Percentiles rank a stretch among this genome's conserved stretches.
These are phyloP conservation scores for Ilex paraguariensis DNA, from an alignment of 305 asterid genomes.

Conservation along the genomic window DNA sequence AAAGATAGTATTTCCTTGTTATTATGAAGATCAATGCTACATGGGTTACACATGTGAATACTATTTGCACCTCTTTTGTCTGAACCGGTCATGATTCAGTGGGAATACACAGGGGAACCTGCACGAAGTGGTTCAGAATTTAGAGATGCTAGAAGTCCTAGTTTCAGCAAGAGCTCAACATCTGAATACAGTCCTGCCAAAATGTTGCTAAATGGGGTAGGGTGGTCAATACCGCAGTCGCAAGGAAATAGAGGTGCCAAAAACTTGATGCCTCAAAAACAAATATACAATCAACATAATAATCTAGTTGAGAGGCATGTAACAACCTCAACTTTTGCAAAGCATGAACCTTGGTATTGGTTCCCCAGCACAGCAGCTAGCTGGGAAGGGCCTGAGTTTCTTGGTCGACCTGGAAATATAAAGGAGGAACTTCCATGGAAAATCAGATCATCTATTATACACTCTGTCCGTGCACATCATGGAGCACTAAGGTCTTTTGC, in stretches of 20 bases:
- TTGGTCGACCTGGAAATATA: conserved; percentile 70
- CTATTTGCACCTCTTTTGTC: conserved; percentile 5
- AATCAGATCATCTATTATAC: conserved; percentile 79
- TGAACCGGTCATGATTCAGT: conserved; percentile 50
- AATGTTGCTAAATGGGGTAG: conserved; percentile 68
- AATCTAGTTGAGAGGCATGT: conserved; percentile 41
- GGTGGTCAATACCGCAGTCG: conserved; percentile 89
- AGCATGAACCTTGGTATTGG: conserved; percentile 94
- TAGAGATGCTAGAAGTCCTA: conserved; percentile 42
- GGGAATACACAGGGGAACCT: conserved; percentile 74
- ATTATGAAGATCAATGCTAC: conserved; percentile 7
- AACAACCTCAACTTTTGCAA: conserved; percentile 40
- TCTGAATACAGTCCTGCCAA: conserved; percentile 58
- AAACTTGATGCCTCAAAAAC: conserved; percentile 33
- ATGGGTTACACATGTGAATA: background rate
- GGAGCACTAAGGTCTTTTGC: conserved; percentile 93
- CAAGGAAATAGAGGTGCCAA: conserved; percentile 52
- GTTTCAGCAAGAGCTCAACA: conserved; percentile 44
- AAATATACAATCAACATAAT: conserved; percentile 35
- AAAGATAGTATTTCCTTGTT: conserved; percentile 10
- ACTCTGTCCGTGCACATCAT: conserved; percentile 90
- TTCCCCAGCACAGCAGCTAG: conserved; percentile 75
- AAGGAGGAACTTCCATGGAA: conserved; percentile 97
- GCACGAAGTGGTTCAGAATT: conserved; percentile 50
- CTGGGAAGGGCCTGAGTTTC: conserved; percentile 69